Evolutionary conservation across 495 filamentous ascomycete genomes (phyloP).

Genomic region (Penicillium lividum): DNA sequence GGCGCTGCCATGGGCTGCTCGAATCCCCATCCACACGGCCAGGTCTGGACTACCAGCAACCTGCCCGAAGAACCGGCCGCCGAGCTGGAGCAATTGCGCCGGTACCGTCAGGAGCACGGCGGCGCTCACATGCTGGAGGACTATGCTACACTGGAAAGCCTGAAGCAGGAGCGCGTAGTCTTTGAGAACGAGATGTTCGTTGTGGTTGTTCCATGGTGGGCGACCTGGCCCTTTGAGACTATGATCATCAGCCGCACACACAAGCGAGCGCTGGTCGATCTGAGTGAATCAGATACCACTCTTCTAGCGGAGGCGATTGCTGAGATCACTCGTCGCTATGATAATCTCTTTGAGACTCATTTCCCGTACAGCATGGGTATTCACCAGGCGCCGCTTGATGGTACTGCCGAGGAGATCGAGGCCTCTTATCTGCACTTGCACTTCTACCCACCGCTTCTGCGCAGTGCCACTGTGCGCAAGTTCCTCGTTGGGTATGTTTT

Average conservation of each 20-base stretch:
- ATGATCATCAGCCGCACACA: slow-evolving; percentile 84
- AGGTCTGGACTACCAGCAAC: slow-evolving; percentile 90
- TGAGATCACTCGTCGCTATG: slow-evolving; percentile 86
- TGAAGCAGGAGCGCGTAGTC: slow-evolving; percentile 81
- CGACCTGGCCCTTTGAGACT: slow-evolving; percentile 93
- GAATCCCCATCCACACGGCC: slow-evolving; percentile 96
- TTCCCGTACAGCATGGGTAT: slow-evolving; percentile 95
- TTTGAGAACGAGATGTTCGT: slow-evolving; percentile 82
- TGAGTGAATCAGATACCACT: slow-evolving; percentile 64
- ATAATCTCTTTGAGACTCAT: slow-evolving; percentile 94
- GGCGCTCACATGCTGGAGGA: slow-evolving; percentile 77
- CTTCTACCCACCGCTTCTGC: slow-evolving; percentile 91
- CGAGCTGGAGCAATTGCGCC: slow-evolving; percentile 74
- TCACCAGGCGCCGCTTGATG: slow-evolving; percentile 90
- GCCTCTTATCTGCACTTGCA: slow-evolving; percentile 92
- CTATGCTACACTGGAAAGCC: slow-evolving; percentile 80
- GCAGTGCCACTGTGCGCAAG: slow-evolving; percentile 91
- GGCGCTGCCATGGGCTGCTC: slow-evolving; percentile 98
- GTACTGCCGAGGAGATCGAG: slow-evolving; percentile 80
- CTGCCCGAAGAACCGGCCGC: slow-evolving; percentile 83
- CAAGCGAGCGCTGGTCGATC: slow-evolving; percentile 77
- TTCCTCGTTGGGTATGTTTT: slow-evolving; percentile 75
- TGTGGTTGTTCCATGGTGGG: slow-evolving; percentile 95
- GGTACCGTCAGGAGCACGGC: slow-evolving; percentile 70
- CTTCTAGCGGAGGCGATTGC: slow-evolving; percentile 80